Evolutionary conservation across 306 rosid genomes (phyloP), one percentile per base, ranked within the genome.

Genomic region (Cucumis cinereus): DNA sequence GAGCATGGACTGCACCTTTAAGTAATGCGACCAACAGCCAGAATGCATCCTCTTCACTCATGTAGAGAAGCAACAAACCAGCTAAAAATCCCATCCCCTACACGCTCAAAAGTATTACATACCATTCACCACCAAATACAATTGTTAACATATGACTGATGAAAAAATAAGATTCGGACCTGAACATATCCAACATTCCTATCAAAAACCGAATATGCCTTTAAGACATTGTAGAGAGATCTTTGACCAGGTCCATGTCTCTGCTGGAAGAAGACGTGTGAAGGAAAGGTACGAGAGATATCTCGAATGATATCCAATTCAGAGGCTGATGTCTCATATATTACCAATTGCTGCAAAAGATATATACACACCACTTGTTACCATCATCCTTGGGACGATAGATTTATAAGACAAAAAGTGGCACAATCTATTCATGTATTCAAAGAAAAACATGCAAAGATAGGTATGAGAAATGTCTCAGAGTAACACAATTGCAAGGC

Each of bases 81-180:
- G 99, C 99, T 81, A 94, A 81, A 82, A 94, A 94, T 49, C 99
- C 97, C 99, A 94, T 94, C 53, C 99, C 99, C 98, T 93, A 89
- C 79, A 93, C 16, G 68, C 19, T 87, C 87, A 78, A 79, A 66
- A 78, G 79, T 83, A 79, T 58, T 73, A 45, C 63, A 75, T 57
- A 76, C 47, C 77, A 74, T 72, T 79, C 24, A 71, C 66, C 75
- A 26, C 55, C 15, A 35, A 53, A 24, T 60, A 53, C 19, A 5
- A 30, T 47, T 2, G 68, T 57, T 71, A 72, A 33, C 35, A 73
- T 49, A 64, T 52, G 50, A 81, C 59, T 55, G 50, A 78, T 28
- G 63, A 77, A 63, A 50, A 41, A 61, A 45, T 35, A 54, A 76
- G 57, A 78, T 64, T 55, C 69, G 84, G 80, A 93, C 98, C 97